Evolutionary conservation across 108 stramenopile genomes (phyloP).

Genomic region (Fragilariopsis cylindrus): DNA sequence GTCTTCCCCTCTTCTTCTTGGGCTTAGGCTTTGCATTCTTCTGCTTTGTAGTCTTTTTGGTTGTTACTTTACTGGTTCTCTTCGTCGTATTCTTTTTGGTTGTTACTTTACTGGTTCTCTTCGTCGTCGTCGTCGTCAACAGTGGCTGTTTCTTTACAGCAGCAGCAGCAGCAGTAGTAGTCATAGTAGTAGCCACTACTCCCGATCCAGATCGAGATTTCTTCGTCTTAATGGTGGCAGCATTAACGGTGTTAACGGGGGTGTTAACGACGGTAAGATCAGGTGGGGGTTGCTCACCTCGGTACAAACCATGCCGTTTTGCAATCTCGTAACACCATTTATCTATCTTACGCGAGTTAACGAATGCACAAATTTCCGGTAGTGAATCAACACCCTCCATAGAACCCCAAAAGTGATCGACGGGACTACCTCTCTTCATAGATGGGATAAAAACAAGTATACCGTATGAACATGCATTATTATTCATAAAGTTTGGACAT

Average conservation of each 20-base stretch:
- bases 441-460: constrained; percentile 11
- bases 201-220: background rate
- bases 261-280: no score
- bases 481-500: constrained; percentile 17
- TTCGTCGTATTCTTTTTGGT: no score
- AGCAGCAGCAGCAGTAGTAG: no score
- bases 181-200: no score
- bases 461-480: background rate
- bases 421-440: background rate
- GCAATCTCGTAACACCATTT: background rate
- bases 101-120: no score
- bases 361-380: background rate
- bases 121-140: no score
- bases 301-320: background rate
- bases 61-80: no score
- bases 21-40: no score
- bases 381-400: background rate
- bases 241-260: background rate
- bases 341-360: constrained; percentile 1
- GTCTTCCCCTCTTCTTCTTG: no score
- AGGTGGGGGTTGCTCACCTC: background rate
- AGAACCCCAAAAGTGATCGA: constrained; percentile 3
- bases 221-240: constrained; percentile 1
- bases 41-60: no score
- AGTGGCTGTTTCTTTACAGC: no score